phyloP scores from a whole-genome alignment of 768 basidiomycete species.

The Kwoniella pini region DNA sequence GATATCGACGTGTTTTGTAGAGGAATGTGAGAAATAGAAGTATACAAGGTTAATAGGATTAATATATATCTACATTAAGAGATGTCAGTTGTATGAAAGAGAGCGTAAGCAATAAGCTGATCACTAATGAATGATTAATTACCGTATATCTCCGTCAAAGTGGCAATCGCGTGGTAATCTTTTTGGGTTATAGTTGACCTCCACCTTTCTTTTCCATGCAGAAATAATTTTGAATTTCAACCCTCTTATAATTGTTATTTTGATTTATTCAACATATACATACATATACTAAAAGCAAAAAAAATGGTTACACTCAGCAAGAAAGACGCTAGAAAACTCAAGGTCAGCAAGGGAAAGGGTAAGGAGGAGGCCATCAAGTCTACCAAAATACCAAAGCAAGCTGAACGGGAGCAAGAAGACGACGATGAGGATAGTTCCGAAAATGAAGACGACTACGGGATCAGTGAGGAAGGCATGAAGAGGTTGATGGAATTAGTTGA shows the following conservation, averaged over 20 bases:
- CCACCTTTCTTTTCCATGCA: background rate
- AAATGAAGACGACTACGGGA: constrained; percentile 51
- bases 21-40: background rate
- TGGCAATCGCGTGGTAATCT: background rate
- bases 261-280: constrained; percentile 4
- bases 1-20: background rate
- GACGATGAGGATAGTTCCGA: constrained; percentile 36
- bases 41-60: too few species aligned
- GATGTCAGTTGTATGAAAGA: too few species aligned
- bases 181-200: background rate
- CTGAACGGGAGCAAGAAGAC: constrained; percentile 13
- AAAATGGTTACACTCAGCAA: constrained; percentile 36
- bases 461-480: constrained; percentile 45
- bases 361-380: background rate
- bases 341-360: constrained; percentile 31
- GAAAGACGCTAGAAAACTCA: constrained; percentile 30
- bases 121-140: too few species aligned
- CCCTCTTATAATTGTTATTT: background rate
- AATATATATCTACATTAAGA: too few species aligned
- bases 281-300: background rate
- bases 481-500: constrained; percentile 47
- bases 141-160: background rate
- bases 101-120: background rate
- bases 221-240: constrained; percentile 14
- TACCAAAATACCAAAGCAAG: background rate